Base-by-base conservation (phyloP, 306 rosid species). In the Calophaca sinica region DNA sequence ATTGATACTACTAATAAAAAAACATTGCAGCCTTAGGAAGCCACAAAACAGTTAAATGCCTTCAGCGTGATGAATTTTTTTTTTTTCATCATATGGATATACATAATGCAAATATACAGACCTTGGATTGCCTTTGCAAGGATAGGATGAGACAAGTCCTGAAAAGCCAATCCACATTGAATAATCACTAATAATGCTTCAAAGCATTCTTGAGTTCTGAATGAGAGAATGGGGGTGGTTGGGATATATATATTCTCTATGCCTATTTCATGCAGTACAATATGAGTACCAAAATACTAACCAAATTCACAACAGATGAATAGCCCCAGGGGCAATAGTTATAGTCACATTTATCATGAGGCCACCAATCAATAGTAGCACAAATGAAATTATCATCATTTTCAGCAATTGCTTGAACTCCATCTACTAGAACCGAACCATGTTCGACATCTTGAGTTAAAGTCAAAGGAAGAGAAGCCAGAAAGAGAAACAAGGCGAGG, bases 301-400 rank as follows among this genome's bases (percentile, higher is more conserved):
- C 99, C 93, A 94, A 61, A 79, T 92, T 94, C 28, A 29, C 39
- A 4, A 64, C 87, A 55, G 99, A 92, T 15, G 99, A 68, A 69
- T 85, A 29, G 20, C 89, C 96, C 99, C 99, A 94, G 4, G 97
- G 93, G 79, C 99, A 94, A 28, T 85, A 84, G 81, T 82, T 84
- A 81, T 94, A 94, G 83, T 90, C 80, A 36, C 99, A 94, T 81
- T 94, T 94, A 35, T 90, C 93, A 65, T 84, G 88, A 75, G 93
- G 92, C 99, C 99, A 94, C 99, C 96, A 94, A 89, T 94, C 99
- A 81, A 94, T 77, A 65, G 99, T 94, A 59, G 99, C 99, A 87
- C 99, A 94, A 53, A 94, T 76, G 62, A 84, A 94, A 74, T 87
- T 89, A 28, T 85, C 86, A 83, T 92, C 99, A 57, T 81, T 81